Evolutionary conservation across 768 basidiomycete species (phyloP), one percentile per base, ranked within the genome.

Genomic region (Pilatotrama ljubarskyi): DNA sequence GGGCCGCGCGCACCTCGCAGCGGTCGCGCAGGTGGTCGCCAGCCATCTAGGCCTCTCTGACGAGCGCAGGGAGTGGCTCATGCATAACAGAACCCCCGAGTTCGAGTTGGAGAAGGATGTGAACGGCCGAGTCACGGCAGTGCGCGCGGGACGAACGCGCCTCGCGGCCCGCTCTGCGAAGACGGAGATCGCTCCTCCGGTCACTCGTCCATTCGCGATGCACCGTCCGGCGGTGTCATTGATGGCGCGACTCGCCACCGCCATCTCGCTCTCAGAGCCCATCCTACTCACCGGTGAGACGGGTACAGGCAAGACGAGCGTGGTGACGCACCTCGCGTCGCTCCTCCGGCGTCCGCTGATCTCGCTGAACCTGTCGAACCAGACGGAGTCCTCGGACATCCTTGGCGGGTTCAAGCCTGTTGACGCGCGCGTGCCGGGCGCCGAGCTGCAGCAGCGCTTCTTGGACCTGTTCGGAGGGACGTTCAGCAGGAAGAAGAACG

Each of bases 301-400:
- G 2, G 97, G 97, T n/a, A 99, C 97, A 1, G 97, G 97, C 14
- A 99, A 99, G 75, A 99, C 97, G 0, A 95, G 95, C 52, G 83
- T 86, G 18, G 84, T 99, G 15, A 91, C 94, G 2, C 86, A 97
- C 67, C 80, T 98, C 29, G 89, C 97, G 11, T 80, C 86, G 2
- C 73, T 91, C n/a, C 81, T 97, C 26, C 82, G 80, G 7, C 83
- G 84, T 11, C 85, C 87, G 0, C 81, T 99, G 35, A 82, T 93
- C 55, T 93, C 95, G 0, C 82, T 99, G 58, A 99, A 99, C 70
- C 73, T 98, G 66, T 97, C 94, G 1, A 93, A 95, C 68, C 97
- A 99, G 72, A 97, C 95, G 0, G 96, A 98, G 72, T 90, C 93
- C 1, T 88, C 92, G 2, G 97, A 99, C 74, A 76, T 98, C 3